Conservation (phyloP, 1,139 yeast species). For the Arxiozyma slooffiae region DNA sequence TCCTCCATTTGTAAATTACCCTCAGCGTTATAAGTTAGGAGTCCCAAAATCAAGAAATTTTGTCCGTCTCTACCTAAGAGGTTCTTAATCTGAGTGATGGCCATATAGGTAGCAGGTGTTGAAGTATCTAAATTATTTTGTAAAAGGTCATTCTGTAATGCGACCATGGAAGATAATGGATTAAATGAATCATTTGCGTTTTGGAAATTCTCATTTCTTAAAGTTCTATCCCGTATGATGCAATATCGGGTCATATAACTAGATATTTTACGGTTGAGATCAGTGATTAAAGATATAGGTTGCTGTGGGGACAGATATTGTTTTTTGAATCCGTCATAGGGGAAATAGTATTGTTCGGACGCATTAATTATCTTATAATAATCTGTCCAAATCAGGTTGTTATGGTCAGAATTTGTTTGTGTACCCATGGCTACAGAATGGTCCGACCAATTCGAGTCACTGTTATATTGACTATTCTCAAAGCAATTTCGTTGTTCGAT, state of each 20-base stretch:
- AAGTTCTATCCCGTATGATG: conserved; percentile 55
- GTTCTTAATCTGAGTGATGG: conserved; percentile 70
- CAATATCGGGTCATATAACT: conserved; percentile 40
- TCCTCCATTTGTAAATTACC: conserved; percentile 78
- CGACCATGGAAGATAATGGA: conserved; percentile 29
- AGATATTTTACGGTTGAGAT: neutral
- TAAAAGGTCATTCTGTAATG: conserved; percentile 18
- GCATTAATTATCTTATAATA: conserved; percentile 62
- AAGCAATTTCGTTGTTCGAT: conserved; percentile 26
- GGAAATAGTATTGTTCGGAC: conserved; percentile 53
- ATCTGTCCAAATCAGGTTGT: conserved; percentile 52
- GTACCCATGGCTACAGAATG: neutral
- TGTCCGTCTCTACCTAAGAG: conserved; percentile 75
- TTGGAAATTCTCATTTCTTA: conserved; percentile 62
- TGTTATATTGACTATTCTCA: neutral
- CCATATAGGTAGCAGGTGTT: conserved; percentile 31
- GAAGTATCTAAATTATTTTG: conserved; percentile 4
- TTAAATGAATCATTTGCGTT: conserved; percentile 28
- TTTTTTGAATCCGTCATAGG: conserved; percentile 55
- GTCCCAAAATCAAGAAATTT: conserved; percentile 69
- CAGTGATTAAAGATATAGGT: neutral
- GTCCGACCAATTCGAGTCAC: neutral
- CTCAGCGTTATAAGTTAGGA: conserved; percentile 50
- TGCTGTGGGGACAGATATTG: conserved; percentile 39
- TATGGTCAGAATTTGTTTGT: conserved; percentile 3